These are phyloP conservation scores for Colletotrichum abscissum DNA, from an alignment of 2,329 filamentous ascomycete species.

Conservation along the genomic window DNA sequence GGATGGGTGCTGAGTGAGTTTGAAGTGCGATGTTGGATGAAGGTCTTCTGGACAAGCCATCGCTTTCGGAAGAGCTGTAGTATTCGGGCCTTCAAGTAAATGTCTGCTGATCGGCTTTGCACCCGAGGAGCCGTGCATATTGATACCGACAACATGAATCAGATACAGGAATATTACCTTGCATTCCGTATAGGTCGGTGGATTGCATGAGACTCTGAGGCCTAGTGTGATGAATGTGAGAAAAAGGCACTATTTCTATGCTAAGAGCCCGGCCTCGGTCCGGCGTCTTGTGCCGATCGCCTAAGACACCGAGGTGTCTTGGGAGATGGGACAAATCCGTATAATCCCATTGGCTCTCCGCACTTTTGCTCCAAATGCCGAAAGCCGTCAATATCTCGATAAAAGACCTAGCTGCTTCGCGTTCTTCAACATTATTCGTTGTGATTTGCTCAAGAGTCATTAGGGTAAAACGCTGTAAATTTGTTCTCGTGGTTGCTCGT, in stretches of 20 bases:
- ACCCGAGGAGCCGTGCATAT: background rate
- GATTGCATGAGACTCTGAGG: background rate
- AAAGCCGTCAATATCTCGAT: background rate
- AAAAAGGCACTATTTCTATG: background rate
- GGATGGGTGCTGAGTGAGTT: constrained; percentile 4
- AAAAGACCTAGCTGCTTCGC: background rate
- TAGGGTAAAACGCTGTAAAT: background rate
- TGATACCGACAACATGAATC: background rate
- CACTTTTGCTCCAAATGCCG: background rate
- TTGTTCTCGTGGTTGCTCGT: background rate
- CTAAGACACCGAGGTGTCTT: constrained; percentile 33
- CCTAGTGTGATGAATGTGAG: background rate
- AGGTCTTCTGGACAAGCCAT: background rate
- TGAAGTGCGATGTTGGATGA: background rate
- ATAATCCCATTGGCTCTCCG: background rate
- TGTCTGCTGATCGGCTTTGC: background rate
- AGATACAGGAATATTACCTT: background rate
- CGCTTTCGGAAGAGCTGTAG: background rate
- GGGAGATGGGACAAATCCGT: constrained; percentile 4
- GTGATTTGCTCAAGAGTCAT: background rate
- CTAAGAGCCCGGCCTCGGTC: background rate
- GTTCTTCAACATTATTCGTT: background rate
- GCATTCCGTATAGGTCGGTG: background rate
- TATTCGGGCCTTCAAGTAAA: background rate
- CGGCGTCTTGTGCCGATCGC: background rate